Evolutionary conservation across 1,284 basidiomycete species (phyloP).

Genomic region (Cryptococcus sp.): DNA sequence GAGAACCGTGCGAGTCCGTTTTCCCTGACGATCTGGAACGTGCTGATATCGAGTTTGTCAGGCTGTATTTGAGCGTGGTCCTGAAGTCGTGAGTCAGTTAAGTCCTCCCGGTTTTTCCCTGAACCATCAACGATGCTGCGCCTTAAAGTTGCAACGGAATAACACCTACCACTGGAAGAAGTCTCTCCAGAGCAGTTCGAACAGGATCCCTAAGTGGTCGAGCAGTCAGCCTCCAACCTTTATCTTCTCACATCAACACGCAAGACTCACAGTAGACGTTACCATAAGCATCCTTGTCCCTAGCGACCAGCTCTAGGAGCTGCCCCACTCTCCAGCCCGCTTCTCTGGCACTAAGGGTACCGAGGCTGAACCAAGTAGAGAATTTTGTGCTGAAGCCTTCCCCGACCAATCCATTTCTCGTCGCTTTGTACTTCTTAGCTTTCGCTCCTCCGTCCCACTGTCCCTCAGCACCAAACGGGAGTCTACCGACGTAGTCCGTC

Average conservation of each 20-base stretch:
- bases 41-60: neutral
- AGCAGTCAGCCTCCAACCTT: neutral
- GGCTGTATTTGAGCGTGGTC: conserved; percentile 33
- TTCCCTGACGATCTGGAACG: neutral
- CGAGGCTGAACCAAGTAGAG: conserved; percentile 58
- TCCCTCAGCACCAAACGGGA: conserved; percentile 30
- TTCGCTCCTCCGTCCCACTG: conserved; percentile 40
- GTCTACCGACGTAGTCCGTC: conserved; percentile 51
- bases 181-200: conserved; percentile 61
- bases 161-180: conserved; percentile 56
- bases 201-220: conserved; percentile 48
- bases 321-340: conserved; percentile 47
- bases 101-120: too few species aligned
- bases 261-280: conserved; percentile 42
- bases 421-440: conserved; percentile 57
- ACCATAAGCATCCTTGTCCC: conserved; percentile 25
- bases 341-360: conserved; percentile 57
- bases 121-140: too few species aligned
- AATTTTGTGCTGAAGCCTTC: conserved; percentile 60
- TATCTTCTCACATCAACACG: neutral
- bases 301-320: conserved; percentile 29
- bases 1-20: conserved; percentile 12
- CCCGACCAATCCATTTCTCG: conserved; percentile 59
- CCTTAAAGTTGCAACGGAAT: too few species aligned
- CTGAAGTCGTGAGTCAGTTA: too few species aligned